Evolutionary conservation across 208 protist genomes (phyloP).

Genomic region (Wallacemonas rigidus): DNA sequence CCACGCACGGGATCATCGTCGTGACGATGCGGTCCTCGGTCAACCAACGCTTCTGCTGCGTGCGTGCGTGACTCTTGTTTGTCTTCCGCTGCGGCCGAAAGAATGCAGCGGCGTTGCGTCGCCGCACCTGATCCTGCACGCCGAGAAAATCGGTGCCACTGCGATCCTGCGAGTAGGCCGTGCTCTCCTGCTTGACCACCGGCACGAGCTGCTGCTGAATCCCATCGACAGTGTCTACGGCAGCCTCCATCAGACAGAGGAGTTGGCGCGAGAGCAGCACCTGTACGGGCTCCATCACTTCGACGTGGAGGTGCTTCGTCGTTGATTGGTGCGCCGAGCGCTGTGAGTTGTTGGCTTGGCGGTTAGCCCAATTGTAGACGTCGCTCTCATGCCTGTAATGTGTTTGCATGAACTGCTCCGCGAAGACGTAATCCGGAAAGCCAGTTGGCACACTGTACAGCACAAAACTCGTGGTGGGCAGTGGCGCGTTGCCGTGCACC

Average conservation of each 20-base stretch:
- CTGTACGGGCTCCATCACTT: conserved; percentile 57
- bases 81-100: conserved; percentile 22
- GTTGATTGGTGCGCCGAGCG: conserved; percentile 65
- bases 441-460: conserved; percentile 25
- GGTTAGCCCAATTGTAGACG: conserved; percentile 44
- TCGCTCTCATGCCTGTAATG: conserved; percentile 25
- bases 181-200: conserved; percentile 19
- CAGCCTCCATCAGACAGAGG: conserved; percentile 24
- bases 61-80: conserved; percentile 53
- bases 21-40: conserved; percentile 73
- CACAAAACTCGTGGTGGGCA: conserved; percentile 55
- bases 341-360: conserved; percentile 69
- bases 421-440: conserved; percentile 36
- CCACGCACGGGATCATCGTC: conserved; percentile 56
- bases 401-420: conserved; percentile 22
- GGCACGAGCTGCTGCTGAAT: conserved; percentile 6
- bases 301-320: conserved; percentile 77
- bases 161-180: conserved; percentile 11
- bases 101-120: conserved; percentile 8
- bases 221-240: conserved; percentile 21
- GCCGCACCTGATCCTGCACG: conserved; percentile 12
- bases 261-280: conserved; percentile 61
- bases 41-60: conserved; percentile 81
- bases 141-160: conserved; percentile 8
- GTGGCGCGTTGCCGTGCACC: conserved; percentile 49